Evolutionary conservation across 495 filamentous ascomycete species (phyloP).

Genomic region (Penicillium coprophilum): DNA sequence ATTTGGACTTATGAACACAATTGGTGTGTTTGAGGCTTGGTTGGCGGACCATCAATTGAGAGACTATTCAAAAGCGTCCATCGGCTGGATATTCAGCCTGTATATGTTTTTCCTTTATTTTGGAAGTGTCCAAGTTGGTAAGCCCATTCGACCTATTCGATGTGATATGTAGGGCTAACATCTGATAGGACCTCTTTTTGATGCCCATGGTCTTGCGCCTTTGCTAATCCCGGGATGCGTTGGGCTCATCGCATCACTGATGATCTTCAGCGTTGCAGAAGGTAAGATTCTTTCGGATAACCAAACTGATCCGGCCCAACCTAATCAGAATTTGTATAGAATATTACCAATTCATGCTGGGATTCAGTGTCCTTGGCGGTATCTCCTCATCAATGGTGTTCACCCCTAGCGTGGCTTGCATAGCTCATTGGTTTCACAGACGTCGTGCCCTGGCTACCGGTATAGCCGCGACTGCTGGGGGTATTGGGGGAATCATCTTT

Average conservation of each 20-base stretch:
- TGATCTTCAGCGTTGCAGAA: slow-evolving; percentile 27
- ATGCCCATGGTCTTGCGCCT: slow-evolving; percentile 21
- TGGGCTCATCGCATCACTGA: slow-evolving; percentile 28
- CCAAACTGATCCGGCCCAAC: too few relatives aligned
- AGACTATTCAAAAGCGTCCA: slow-evolving; percentile 36
- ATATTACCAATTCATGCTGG: slow-evolving; percentile 36
- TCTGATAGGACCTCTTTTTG: slow-evolving; percentile 21
- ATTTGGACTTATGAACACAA: slow-evolving; percentile 54
- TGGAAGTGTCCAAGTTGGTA: slow-evolving; percentile 23
- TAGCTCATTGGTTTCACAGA: slow-evolving; percentile 65
- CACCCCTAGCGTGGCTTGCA: slow-evolving; percentile 55
- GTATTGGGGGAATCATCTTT: slow-evolving; percentile 48
- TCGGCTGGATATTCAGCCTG: slow-evolving; percentile 52
- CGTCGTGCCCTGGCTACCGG: slow-evolving; percentile 56
- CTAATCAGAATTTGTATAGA: neutral
- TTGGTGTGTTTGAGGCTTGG: slow-evolving; percentile 55
- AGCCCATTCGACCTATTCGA: neutral
- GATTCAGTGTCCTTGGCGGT: slow-evolving; percentile 27
- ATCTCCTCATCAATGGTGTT: slow-evolving; percentile 47
- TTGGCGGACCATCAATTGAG: slow-evolving; percentile 49
- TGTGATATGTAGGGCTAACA: neutral
- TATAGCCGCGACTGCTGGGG: slow-evolving; percentile 16
- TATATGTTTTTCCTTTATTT: slow-evolving; percentile 25
- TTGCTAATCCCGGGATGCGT: slow-evolving; percentile 22
- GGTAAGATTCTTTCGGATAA: neutral